phyloP scores from a whole-genome alignment of 345 rosid genomes.

The Draba incana region DNA sequence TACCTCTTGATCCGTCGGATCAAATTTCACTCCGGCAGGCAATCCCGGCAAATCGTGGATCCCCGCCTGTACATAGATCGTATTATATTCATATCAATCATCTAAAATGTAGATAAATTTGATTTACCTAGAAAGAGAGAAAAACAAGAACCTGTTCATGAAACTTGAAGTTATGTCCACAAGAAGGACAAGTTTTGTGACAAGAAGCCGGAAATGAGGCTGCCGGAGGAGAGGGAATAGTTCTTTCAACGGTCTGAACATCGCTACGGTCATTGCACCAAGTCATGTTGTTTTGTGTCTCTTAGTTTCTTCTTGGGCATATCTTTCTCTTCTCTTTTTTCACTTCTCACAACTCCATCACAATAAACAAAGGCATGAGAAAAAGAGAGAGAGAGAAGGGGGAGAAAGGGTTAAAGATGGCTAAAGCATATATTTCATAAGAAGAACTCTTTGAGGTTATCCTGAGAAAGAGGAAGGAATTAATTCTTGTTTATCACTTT shows the following conservation, averaged over 20 bases:
- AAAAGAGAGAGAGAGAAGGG: conserved; percentile 28
- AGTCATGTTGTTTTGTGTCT: conserved; percentile 56
- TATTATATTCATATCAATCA: neutral
- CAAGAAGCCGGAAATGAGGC: conserved; percentile 32
- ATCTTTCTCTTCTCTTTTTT: conserved; percentile 40
- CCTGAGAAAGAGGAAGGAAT: conserved; percentile 62
- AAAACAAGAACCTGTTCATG: conserved; percentile 56
- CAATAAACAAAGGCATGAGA: conserved; percentile 42
- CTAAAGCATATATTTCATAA: conserved; percentile 52
- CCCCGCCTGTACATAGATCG: conserved; percentile 50
- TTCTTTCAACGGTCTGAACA: conserved; percentile 64
- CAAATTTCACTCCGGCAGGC: conserved; percentile 98
- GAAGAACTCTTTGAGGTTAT: conserved; percentile 46
- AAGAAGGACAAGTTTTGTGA: conserved; percentile 75
- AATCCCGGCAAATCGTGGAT: conserved; percentile 90
- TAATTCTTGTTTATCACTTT: conserved; percentile 58
- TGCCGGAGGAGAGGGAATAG: conserved; percentile 36
- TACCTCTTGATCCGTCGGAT: conserved; percentile 97
- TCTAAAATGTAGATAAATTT: neutral
- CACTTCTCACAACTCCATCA: conserved; percentile 41
- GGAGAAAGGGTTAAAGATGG: conserved; percentile 21
- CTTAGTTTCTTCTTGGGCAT: conserved; percentile 43
- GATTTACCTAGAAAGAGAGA: neutral
- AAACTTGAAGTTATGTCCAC: conserved; percentile 83
- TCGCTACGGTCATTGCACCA: conserved; percentile 88